These are phyloP conservation scores for Venturia effusa DNA, from an alignment of 2,329 filamentous ascomycete species.

Conservation along the genomic window DNA sequence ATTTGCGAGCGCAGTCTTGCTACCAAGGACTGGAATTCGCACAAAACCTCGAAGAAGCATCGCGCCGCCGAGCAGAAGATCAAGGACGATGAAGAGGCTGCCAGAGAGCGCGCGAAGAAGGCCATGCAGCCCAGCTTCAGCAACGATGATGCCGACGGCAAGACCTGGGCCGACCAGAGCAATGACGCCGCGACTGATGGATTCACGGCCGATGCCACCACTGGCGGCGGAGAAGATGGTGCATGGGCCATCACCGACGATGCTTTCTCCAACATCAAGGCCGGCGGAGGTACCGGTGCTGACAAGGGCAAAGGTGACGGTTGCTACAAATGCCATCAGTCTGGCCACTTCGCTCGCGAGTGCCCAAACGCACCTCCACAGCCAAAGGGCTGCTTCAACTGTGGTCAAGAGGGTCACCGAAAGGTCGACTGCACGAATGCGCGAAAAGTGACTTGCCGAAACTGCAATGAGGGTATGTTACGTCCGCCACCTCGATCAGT, in stretches of 20 bases:
- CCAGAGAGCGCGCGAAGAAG: neutral
- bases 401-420: slow-evolving; percentile 35
- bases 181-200: slow-evolving; percentile 1
- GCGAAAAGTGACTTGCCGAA: slow-evolving; percentile 23
- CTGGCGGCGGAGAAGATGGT: slow-evolving; percentile 13
- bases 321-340: slow-evolving; percentile 31
- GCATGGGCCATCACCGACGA: slow-evolving; percentile 15
- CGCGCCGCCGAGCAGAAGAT: neutral
- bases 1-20: neutral
- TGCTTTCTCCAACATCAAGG: slow-evolving; percentile 12
- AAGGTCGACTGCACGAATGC: slow-evolving; percentile 24
- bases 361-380: slow-evolving; percentile 33
- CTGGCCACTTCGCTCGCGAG: slow-evolving; percentile 37
- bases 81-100: neutral
- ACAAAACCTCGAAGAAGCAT: slow-evolving; percentile 1
- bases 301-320: slow-evolving; percentile 20
- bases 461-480: slow-evolving; percentile 37
- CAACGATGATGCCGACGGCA: neutral
- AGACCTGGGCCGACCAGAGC: neutral
- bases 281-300: slow-evolving; percentile 15
- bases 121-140: neutral
- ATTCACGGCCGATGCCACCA: slow-evolving; percentile 11
- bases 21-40: neutral
- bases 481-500: slow-evolving; percentile 42
- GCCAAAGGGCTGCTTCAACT: slow-evolving; percentile 48